phyloP scores from a whole-genome alignment of 2,329 filamentous ascomycete genomes.

The Hypoxylon rubiginosum region DNA sequence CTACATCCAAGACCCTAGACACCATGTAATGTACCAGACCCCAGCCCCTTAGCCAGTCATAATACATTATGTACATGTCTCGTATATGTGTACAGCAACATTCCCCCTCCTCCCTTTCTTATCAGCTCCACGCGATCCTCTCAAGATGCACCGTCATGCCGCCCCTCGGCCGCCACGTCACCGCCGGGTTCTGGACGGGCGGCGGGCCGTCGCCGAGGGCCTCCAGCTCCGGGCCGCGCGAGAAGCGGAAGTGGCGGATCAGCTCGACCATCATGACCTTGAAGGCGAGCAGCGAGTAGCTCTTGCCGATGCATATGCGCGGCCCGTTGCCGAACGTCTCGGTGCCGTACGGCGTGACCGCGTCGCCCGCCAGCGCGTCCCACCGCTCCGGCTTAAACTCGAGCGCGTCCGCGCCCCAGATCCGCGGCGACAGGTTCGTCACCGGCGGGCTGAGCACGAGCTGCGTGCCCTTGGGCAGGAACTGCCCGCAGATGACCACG shows the following conservation, averaged over 20 bases:
- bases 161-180: constrained; percentile 30
- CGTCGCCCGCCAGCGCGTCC: constrained; percentile 23
- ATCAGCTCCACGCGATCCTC: constrained; percentile 21
- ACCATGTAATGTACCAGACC: background rate
- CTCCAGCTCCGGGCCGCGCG: constrained; percentile 18
- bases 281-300: constrained; percentile 33
- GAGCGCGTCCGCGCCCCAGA: constrained; percentile 24
- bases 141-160: constrained; percentile 27
- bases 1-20: background rate
- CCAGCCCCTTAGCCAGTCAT: background rate
- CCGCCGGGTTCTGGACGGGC: constrained; percentile 32
- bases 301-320: constrained; percentile 33
- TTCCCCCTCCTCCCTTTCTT: background rate
- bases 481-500: constrained; percentile 32
- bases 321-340: constrained; percentile 35
- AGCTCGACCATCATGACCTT: constrained; percentile 37
- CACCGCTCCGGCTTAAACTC: constrained; percentile 33
- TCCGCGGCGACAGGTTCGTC: constrained; percentile 26
- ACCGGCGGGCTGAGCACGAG: constrained; percentile 34
- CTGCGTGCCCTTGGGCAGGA: constrained; percentile 33
- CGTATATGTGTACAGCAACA: background rate
- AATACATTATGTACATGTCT: background rate
- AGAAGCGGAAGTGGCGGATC: constrained; percentile 29
- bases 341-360: constrained; percentile 23
- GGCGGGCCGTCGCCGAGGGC: constrained; percentile 18